Conservation (phyloP, 805 yeast genomes). For the Cyberlindnera petersonii region DNA sequence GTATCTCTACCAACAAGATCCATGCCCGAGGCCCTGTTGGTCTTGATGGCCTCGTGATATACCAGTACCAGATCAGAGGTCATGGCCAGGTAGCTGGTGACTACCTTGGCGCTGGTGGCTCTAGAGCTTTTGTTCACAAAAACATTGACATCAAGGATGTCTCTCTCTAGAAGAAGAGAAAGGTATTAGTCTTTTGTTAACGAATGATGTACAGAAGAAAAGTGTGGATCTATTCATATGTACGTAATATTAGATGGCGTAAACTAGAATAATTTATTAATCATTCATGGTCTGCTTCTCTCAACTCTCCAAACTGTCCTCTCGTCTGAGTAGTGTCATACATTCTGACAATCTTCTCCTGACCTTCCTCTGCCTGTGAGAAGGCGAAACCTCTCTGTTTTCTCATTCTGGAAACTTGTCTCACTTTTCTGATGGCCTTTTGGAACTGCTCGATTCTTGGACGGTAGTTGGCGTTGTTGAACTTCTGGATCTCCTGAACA, state of each 20-base stretch:
- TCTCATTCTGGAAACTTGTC: slow-evolving; percentile 97
- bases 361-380: slow-evolving; percentile 93
- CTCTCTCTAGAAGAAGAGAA: slow-evolving; percentile 21
- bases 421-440: slow-evolving; percentile 91
- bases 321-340: slow-evolving; percentile 89
- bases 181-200: background rate
- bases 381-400: slow-evolving; percentile 98
- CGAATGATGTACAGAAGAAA: too few species aligned
- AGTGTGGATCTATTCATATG: too few species aligned
- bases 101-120: slow-evolving; percentile 91
- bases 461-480: slow-evolving; percentile 85
- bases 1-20: slow-evolving; percentile 92
- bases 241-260: too few species aligned
- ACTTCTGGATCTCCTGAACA: slow-evolving; percentile 95
- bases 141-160: slow-evolving; percentile 42
- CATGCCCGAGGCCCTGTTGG: slow-evolving; percentile 99
- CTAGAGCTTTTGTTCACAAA: slow-evolving; percentile 70
- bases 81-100: slow-evolving; percentile 90
- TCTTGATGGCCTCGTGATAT: slow-evolving; percentile 91
- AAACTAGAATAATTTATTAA: background rate
- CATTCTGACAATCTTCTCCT: slow-evolving; percentile 85
- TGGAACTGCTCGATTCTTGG: slow-evolving; percentile 98
- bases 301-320: slow-evolving; percentile 66
- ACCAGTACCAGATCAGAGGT: slow-evolving; percentile 91
- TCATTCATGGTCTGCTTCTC: slow-evolving; percentile 32